phyloP scores from a whole-genome alignment of 768 basidiomycete genomes.

The Lactarius deliciosus region DNA sequence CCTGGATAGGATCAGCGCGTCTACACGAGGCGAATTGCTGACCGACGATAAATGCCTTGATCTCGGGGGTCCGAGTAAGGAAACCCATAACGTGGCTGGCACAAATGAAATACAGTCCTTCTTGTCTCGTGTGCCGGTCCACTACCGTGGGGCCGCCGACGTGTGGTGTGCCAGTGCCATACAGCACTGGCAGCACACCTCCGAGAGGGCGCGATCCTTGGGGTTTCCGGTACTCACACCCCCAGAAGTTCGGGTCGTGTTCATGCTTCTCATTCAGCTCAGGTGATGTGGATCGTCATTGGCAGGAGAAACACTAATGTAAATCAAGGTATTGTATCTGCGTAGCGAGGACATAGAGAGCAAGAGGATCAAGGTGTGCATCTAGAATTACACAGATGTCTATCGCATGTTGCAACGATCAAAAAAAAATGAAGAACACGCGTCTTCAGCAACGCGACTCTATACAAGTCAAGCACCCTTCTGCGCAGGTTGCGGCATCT shows the following conservation, averaged over 20 bases:
- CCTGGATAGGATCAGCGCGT: conserved; percentile 21
- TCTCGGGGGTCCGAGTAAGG: neutral
- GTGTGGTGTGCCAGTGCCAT: neutral
- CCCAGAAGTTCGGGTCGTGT: neutral
- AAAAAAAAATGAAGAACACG: neutral
- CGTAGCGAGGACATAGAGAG: conserved; percentile 2
- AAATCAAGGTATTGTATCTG: conserved; percentile 16
- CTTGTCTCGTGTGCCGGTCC: neutral
- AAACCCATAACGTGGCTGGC: conserved; percentile 4
- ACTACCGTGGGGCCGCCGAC: conserved; percentile 1
- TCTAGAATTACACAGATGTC: conserved; percentile 13
- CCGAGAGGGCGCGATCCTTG: neutral
- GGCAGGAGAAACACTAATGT: conserved; percentile 17
- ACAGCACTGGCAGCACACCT: neutral
- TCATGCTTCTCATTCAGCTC: conserved; percentile 5
- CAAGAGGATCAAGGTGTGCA: conserved; percentile 12
- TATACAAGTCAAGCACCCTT: conserved; percentile 13
- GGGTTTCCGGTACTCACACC: too few species aligned
- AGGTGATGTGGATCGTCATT: conserved; percentile 19
- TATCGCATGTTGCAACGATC: conserved; percentile 21
- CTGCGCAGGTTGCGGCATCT: conserved; percentile 33
- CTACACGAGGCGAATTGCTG: conserved; percentile 13
- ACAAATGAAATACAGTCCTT: neutral
- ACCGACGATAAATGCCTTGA: conserved; percentile 21
- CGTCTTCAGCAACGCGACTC: conserved; percentile 3